phyloP scores from a whole-genome alignment of 495 filamentous ascomycete genomes.

The Neurospora terricola region DNA sequence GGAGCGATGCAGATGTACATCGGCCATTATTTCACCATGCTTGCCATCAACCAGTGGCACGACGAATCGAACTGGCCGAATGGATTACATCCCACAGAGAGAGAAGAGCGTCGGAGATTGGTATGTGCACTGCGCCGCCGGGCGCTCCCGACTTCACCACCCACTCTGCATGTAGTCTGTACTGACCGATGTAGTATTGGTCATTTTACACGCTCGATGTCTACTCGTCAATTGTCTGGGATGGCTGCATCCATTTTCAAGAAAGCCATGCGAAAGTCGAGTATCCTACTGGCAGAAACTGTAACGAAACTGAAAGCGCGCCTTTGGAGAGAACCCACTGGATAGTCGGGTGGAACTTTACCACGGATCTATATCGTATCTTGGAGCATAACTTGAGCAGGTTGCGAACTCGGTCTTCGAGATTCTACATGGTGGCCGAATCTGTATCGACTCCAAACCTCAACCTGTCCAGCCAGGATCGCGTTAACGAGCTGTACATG shows the following conservation, averaged over 20 bases:
- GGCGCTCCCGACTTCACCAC: neutral
- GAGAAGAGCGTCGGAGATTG: constrained; percentile 37
- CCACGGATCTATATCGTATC: constrained; percentile 40
- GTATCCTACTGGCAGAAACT: constrained; percentile 38
- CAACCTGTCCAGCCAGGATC: constrained; percentile 25
- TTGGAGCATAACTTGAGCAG: constrained; percentile 37
- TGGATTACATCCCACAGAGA: constrained; percentile 32
- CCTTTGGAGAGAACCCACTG: constrained; percentile 24
- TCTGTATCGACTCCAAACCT: constrained; percentile 12
- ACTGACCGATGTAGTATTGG: constrained; percentile 33
- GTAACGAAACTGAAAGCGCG: constrained; percentile 15
- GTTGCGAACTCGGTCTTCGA: constrained; percentile 8
- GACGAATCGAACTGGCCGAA: constrained; percentile 42
- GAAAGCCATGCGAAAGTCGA: constrained; percentile 33
- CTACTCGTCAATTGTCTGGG: constrained; percentile 39
- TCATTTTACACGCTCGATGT: constrained; percentile 44
- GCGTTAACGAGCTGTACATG: constrained; percentile 30
- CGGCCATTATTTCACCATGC: constrained; percentile 36
- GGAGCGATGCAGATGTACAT: constrained; percentile 39
- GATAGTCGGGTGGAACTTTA: constrained; percentile 44
- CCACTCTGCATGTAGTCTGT: neutral
- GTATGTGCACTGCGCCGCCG: constrained; percentile 16
- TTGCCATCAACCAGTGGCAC: constrained; percentile 35
- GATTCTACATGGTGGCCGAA: constrained; percentile 16
- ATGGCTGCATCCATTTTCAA: constrained; percentile 33